phyloP scores from a whole-genome alignment of 2,329 filamentous ascomycete genomes.

The Apiospora marii region DNA sequence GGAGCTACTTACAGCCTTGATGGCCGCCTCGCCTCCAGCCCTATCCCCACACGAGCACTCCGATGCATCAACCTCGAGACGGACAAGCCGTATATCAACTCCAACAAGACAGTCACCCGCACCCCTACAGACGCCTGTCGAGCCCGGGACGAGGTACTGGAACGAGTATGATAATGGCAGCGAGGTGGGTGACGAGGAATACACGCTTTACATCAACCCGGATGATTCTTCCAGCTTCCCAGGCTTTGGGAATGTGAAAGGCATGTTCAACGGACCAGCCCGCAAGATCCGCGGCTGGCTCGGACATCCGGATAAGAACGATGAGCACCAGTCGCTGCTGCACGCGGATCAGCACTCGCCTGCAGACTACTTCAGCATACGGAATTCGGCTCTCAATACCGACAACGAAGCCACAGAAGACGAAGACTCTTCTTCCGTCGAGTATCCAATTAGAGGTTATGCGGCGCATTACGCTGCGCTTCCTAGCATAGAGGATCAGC shows the following conservation, averaged over 20 bases:
- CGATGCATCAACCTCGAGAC: slow-evolving; percentile 27
- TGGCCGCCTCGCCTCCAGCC: slow-evolving; percentile 51
- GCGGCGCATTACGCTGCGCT: slow-evolving; percentile 60
- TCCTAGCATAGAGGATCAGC: slow-evolving; percentile 60
- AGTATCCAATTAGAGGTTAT: slow-evolving; percentile 59
- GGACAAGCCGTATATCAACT: not conserved
- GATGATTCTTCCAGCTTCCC: slow-evolving; percentile 67
- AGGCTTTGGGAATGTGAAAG: slow-evolving; percentile 67
- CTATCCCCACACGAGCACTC: slow-evolving; percentile 39
- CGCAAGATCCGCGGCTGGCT: slow-evolving; percentile 51
- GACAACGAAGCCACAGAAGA: slow-evolving; percentile 48
- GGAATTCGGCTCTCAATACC: slow-evolving; percentile 28
- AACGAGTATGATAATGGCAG: slow-evolving; percentile 88
- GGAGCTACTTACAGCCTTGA: slow-evolving; percentile 57
- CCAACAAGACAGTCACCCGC: slow-evolving; percentile 8
- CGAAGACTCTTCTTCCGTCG: slow-evolving; percentile 62
- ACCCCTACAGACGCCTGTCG: slow-evolving; percentile 26
- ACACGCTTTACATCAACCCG: slow-evolving; percentile 79
- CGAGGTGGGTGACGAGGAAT: slow-evolving; percentile 68
- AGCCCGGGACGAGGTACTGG: slow-evolving; percentile 60
- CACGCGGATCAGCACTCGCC: slow-evolving; percentile 26
- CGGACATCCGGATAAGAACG: not conserved
- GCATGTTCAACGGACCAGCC: slow-evolving; percentile 57
- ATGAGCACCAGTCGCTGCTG: slow-evolving; percentile 41
- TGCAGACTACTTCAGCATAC: slow-evolving; percentile 41